These are phyloP conservation scores for Conticribra guillardii DNA, from an alignment of 108 stramenopile genomes.

Conservation along the genomic window DNA sequence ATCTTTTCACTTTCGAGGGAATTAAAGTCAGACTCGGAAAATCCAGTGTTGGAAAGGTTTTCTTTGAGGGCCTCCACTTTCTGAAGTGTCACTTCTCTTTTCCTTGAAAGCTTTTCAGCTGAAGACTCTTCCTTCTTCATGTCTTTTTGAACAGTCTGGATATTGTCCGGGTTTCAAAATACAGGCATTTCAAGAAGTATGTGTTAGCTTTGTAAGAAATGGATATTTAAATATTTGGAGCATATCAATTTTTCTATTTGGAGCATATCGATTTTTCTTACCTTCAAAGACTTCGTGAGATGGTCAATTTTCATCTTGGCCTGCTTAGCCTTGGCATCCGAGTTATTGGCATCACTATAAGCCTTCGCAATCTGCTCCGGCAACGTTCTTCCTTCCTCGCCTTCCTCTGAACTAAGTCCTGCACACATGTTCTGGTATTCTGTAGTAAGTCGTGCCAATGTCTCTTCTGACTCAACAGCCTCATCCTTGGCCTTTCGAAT, in stretches of 20 bases:
- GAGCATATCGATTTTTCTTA: too few species aligned
- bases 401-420: slow-evolving; percentile 79
- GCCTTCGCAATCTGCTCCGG: slow-evolving; percentile 89
- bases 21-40: slow-evolving; percentile 66
- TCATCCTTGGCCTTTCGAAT: slow-evolving; percentile 67
- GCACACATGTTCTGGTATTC: slow-evolving; percentile 91
- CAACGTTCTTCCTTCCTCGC: slow-evolving; percentile 78
- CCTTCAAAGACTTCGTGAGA: slow-evolving; percentile 74
- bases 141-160: slow-evolving; percentile 81
- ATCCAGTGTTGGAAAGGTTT: slow-evolving; percentile 53
- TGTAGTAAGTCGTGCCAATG: slow-evolving; percentile 54
- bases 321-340: slow-evolving; percentile 89
- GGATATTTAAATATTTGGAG: too few species aligned
- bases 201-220: too few species aligned
- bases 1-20: slow-evolving; percentile 72
- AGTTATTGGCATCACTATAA: slow-evolving; percentile 86
- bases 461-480: slow-evolving; percentile 68
- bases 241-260: too few species aligned
- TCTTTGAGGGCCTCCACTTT: slow-evolving; percentile 58
- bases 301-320: slow-evolving; percentile 92
- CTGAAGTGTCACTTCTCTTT: slow-evolving; percentile 52
- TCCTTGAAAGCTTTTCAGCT: slow-evolving; percentile 61
- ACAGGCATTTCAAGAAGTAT: too few species aligned
- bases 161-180: background rate
- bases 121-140: slow-evolving; percentile 85